Base-by-base conservation (phyloP, 192 early-diverging fungal species). In the Chytriomyces sp. region DNA sequence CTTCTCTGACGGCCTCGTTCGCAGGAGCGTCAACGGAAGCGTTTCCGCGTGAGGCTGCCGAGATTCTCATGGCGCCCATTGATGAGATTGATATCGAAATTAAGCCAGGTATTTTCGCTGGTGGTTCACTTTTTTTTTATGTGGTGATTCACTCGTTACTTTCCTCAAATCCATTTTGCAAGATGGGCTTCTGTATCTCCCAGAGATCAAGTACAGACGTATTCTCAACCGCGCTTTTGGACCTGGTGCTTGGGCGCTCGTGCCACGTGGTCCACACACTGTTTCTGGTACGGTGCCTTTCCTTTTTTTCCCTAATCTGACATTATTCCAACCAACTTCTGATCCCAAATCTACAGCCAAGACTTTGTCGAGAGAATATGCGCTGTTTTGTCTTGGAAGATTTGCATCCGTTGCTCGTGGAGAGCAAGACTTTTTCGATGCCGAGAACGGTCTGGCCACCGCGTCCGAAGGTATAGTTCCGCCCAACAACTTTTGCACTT, bases 161-260 rank as follows among this genome's bases (percentile, higher is more conserved):
- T 10, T 35, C 18, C 23, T 45, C 20, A 26, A 44, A 59, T 5
- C 53, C 50, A 7, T n/a, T 4, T 60, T 23, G 46, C 11, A 70
- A 89, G 97, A 99, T 77, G 97, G 97, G n/a, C 70, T 95, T 49
- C 77, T 96, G 23, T 98, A 98, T 76, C 85, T 98, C 18, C 96
- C 96, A 49, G 97, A 98, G 84, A 99, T 99, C 77, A 97, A 97
- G 72, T 97, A 97, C 82, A 89, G 97, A n/a, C 91, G 96, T 50
- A 94, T 97, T 61, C 88, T 99, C 50, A 97, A 97, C 85, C 89
- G 87, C 60, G 94, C 96, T 7, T 98, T 99, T 86, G 95, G 96
- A 20, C 97, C 97, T 18, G 97, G 86, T 24, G 86, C 83, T 6
- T 88, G 85, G 86, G 82, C 79, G 6, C 64, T 87, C 11, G 78